A percentile compares a stretch with the other conserved stretches of the same genome.
Conservation (phyloP, 495 filamentous ascomycete species). For the Aspergillus funiculosus region DNA sequence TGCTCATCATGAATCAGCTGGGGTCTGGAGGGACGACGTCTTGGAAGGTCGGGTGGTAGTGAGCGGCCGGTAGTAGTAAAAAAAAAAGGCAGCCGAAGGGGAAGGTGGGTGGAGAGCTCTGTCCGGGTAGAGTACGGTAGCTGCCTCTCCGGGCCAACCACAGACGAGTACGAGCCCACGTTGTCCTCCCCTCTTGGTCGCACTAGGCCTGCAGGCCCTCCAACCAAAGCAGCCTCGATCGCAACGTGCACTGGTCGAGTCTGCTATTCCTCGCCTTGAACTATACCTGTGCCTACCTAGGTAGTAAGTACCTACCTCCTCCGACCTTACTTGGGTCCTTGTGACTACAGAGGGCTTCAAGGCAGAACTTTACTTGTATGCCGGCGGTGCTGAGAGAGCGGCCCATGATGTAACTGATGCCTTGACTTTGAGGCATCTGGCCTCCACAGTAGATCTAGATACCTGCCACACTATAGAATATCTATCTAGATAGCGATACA, state of each 20-base stretch:
- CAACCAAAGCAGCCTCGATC: conserved; percentile 5
- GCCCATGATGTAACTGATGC: not conserved
- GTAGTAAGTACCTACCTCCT: no score
- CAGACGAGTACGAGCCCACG: not conserved
- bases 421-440: no score
- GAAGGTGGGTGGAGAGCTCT: conserved; percentile 8
- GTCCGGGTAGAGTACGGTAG: no score
- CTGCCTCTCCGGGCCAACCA: conserved; percentile 8
- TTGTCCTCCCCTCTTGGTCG: not conserved
- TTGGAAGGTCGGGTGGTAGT: no score
- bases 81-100: no score
- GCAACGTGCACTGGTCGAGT: conserved; percentile 1
- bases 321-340: not conserved
- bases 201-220: conserved; percentile 6
- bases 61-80: no score
- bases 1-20: no score
- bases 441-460: not conserved
- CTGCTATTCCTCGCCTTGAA: no score
- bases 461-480: no score
- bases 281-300: no score
- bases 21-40: no score
- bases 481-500: no score
- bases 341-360: not conserved
- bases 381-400: not conserved
- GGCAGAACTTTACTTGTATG: not conserved